phyloP scores from a whole-genome alignment of 179 eudicot species.

The Spinacia oleracea region DNA sequence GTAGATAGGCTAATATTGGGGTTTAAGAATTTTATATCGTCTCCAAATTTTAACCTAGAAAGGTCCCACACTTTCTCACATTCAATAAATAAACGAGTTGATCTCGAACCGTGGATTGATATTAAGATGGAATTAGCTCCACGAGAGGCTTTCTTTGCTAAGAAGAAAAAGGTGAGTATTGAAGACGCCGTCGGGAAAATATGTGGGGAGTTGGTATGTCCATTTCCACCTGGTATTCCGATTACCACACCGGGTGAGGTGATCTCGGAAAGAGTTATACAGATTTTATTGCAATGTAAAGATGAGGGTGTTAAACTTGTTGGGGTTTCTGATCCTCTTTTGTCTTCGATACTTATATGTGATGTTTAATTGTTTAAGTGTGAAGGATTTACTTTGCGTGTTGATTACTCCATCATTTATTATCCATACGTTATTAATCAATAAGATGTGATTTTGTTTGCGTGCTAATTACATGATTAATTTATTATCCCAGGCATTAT shows the following conservation, averaged over 20 bases:
- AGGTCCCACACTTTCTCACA: no score
- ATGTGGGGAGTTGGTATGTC: constrained; percentile 77
- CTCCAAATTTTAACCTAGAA: no score
- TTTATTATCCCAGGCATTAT: no score
- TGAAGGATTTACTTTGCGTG: no score
- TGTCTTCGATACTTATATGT: constrained; percentile 55
- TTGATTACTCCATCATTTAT: no score
- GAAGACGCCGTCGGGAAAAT: constrained; percentile 54
- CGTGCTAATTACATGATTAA: no score
- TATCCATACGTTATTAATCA: no score
- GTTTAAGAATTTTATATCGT: constrained; percentile 34
- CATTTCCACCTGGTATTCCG: constrained; percentile 77
- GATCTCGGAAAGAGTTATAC: constrained; percentile 42
- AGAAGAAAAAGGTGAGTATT: constrained; percentile 45
- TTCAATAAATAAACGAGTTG: constrained; percentile 16
- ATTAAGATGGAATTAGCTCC: constrained; percentile 47
- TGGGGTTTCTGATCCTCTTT: constrained; percentile 58
- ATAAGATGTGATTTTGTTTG: no score
- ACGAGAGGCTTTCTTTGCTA: constrained; percentile 71
- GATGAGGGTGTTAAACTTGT: constrained; percentile 52
- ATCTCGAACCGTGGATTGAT: constrained; percentile 28
- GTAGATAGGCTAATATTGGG: constrained; percentile 51
- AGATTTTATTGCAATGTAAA: constrained; percentile 41
- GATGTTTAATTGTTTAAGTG: constrained; percentile 17
- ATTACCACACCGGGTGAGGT: constrained; percentile 63